These are phyloP conservation scores for Colletotrichum gigasporum DNA, from an alignment of 2,329 filamentous ascomycete species.

Conservation along the genomic window DNA sequence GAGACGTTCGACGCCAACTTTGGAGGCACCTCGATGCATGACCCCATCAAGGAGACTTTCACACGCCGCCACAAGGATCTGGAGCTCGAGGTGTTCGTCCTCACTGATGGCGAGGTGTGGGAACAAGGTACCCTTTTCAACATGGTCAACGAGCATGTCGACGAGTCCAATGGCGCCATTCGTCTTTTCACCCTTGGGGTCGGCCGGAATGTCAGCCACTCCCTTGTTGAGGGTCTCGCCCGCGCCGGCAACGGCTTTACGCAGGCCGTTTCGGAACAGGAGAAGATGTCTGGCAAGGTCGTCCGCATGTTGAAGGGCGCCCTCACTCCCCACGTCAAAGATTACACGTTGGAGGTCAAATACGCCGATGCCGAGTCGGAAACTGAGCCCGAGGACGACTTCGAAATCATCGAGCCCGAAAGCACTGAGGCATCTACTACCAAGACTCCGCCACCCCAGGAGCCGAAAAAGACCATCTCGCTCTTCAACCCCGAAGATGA, in stretches of 20 bases:
- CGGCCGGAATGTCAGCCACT: slow-evolving; percentile 58
- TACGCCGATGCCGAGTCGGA: slow-evolving; percentile 49
- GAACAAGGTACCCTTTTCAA: slow-evolving; percentile 51
- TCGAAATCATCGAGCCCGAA: slow-evolving; percentile 70
- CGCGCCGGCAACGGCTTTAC: slow-evolving; percentile 65
- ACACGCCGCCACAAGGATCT: slow-evolving; percentile 52
- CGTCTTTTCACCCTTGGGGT: slow-evolving; percentile 66
- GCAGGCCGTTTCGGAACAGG: slow-evolving; percentile 68
- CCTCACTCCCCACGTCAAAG: slow-evolving; percentile 70
- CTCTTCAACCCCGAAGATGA: slow-evolving; percentile 65
- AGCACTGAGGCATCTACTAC: slow-evolving; percentile 41
- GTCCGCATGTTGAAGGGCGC: slow-evolving; percentile 80
- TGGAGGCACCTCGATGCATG: slow-evolving; percentile 64
- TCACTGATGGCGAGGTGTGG: slow-evolving; percentile 68
- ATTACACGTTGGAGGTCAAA: slow-evolving; percentile 71
- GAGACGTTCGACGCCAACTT: slow-evolving; percentile 53
- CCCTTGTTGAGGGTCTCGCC: slow-evolving; percentile 64
- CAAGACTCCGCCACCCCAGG: background rate
- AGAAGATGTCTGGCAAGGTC: slow-evolving; percentile 75
- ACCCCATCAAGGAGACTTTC: slow-evolving; percentile 55
- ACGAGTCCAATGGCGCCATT: slow-evolving; percentile 51
- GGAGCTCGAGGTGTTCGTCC: slow-evolving; percentile 62
- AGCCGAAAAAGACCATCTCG: slow-evolving; percentile 58
- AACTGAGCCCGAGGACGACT: slow-evolving; percentile 56
- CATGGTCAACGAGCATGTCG: slow-evolving; percentile 53